Evolutionary conservation across 176 grass and related monocot species (phyloP), one percentile per base, ranked within the genome.

Genomic region (Musa schizocarpa): DNA sequence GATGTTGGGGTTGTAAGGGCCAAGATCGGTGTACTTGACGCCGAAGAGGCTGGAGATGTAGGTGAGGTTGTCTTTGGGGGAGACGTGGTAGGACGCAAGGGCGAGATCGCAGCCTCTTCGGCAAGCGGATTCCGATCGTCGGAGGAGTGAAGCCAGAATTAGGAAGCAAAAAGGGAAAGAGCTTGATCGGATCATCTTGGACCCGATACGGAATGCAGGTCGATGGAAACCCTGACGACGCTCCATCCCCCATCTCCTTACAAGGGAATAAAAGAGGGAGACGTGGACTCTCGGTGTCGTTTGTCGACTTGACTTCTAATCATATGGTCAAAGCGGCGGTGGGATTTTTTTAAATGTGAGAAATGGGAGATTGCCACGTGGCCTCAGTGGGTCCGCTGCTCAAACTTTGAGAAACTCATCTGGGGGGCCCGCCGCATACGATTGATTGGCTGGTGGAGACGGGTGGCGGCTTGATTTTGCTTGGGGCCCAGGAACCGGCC

Each of bases 1-100:
- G 21, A 73, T 49, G 50, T 34, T 22, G 78, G 22, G 22, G 68
- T 80, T 80, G 78, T 80, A 80, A 22, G 1, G 13, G 48, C 0
- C 2, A 2, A 80, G 29, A 8, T 49, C 49, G 11, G 25, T 66
- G 78, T 76, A 74, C 65, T 57, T 43, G 20, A 77, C 19, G 14
- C 1, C 11, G 81, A 92, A 96, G 48, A 92, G 87, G 0, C 0
- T 0, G 0, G 79, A 55, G 81, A 99, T 85, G 74, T 82, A 81
- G 73, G 68, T 86, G 10, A 89, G 10, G 83, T 87, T 98, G 68
- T 80, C 52, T 10, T 68, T 9, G 50, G 1, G 2, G 11, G 0
- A 0, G 62, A 99, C 10, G 80, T 69, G 78, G 84, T 85, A 93
- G 63, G 93, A 85, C 9, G 43, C 93, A 0, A 92, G 85, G 21